Base-by-base conservation (phyloP, 78 protist genomes). In the Tieghemostelium lacteum region DNA sequence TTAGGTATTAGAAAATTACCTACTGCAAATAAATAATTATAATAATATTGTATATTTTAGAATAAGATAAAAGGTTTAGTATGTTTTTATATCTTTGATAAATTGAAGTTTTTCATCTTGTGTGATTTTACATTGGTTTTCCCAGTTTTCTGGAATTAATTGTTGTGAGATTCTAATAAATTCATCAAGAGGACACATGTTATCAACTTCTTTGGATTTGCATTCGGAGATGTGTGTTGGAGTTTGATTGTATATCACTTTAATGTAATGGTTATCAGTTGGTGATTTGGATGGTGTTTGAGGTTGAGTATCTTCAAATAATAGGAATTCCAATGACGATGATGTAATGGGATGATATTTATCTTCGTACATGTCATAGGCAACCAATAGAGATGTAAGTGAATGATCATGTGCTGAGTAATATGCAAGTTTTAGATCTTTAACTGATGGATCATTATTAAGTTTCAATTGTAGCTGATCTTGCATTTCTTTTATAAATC, bases 391-490 rank as follows among this genome's bases (percentile, higher is more conserved):
- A 16, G 80, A 70, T 20, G 75, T 70, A 12, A 83, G 49, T 19
- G 91, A 69, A 31, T 76, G 36, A 42, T 83, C 91, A 12, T 83
- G 91, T 2, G 72, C 91, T 29, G 91, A 83, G 75, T 83, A 83
- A n/a, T 50, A 37, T 7, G 78, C 63, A 20, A 83, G 65, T 42
- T 83, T 83, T 17, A 69, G 29, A 42, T 66, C 73, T 14, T 66
- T 40, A 6, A 70, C 64, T 8, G 42, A 16, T 29, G 50, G 33
- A 19, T 36, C 55, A 31, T 69, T 69, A 0, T 3, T 45, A 5
- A 63, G 55, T 52, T 83, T 83, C 3, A 19, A 8, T 10, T 37
- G 7, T 29, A 83, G 10, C 37, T 83, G 78, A 24, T 55, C 49
- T 5, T 3, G 26, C 16, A 83, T 63, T 22, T 83, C 91, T 31